phyloP scores from a whole-genome alignment of 1,139 yeast species.

The Debaryomyces sp. region DNA sequence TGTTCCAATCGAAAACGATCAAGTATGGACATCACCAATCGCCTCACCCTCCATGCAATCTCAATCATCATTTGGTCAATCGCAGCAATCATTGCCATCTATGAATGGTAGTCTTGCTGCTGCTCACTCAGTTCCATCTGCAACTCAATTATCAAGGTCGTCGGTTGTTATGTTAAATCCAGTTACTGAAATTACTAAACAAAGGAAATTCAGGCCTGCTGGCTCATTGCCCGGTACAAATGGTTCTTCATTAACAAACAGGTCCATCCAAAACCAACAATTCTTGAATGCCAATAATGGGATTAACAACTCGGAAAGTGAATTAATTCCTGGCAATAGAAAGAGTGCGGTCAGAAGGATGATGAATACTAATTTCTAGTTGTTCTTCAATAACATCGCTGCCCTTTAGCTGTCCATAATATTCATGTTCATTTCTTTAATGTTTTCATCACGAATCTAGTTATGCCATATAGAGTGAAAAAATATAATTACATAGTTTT shows the following conservation, averaged over 20 bases:
- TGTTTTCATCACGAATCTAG: not conserved
- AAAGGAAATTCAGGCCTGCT: constrained; percentile 66
- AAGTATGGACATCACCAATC: constrained; percentile 36
- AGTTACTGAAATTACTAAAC: constrained; percentile 58
- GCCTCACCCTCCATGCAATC: constrained; percentile 27
- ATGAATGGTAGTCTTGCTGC: not conserved
- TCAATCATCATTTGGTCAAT: constrained; percentile 19
- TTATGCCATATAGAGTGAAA: not conserved
- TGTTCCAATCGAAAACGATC: constrained; percentile 52
- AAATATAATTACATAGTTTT: not conserved
- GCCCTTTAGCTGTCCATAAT: not conserved
- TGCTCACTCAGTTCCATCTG: constrained; percentile 34
- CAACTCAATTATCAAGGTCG: constrained; percentile 53
- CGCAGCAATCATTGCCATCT: constrained; percentile 13
- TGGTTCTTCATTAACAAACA: constrained; percentile 8
- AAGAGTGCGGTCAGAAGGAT: constrained; percentile 47
- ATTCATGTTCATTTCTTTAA: constrained; percentile 1
- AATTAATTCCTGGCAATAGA: constrained; percentile 46
- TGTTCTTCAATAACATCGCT: not conserved
- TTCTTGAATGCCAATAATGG: constrained; percentile 14
- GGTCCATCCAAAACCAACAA: constrained; percentile 13
- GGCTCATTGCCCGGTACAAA: constrained; percentile 43
- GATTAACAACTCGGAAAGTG: constrained; percentile 23
- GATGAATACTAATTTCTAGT: constrained; percentile 44
- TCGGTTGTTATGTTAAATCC: constrained; percentile 83